A percentile compares a stretch with the other conserved stretches of the same genome.
phyloP scores from a whole-genome alignment of 345 rosid species.

The Hevea brasiliensis region DNA sequence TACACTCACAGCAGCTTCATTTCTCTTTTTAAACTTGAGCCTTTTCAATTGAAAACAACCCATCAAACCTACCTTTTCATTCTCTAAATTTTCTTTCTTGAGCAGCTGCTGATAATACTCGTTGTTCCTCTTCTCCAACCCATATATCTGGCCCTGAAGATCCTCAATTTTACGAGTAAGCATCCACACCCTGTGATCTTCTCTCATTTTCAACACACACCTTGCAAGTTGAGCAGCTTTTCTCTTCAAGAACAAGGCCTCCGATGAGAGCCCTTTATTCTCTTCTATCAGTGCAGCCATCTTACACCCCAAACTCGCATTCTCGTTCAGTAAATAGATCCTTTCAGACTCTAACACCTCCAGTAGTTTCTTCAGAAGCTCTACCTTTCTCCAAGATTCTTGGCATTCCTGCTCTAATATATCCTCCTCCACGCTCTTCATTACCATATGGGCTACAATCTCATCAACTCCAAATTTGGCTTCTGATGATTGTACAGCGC shows the following conservation, averaged over 20 bases:
- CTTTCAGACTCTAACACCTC: conserved; percentile 73
- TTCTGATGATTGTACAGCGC: not conserved
- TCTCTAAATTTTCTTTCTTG: not conserved
- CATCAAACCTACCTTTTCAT: conserved; percentile 3
- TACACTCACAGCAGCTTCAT: not conserved
- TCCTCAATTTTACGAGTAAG: conserved; percentile 48
- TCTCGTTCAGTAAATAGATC: conserved; percentile 52
- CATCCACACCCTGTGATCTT: conserved; percentile 52
- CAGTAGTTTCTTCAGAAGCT: conserved; percentile 57
- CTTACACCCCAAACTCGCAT: conserved; percentile 46
- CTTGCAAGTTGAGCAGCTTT: conserved; percentile 63
- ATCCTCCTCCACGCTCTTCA: conserved; percentile 52
- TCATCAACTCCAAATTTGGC: conserved; percentile 21
- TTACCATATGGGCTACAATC: conserved; percentile 49
- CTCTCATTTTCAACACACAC: conserved; percentile 61
- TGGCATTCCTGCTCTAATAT: conserved; percentile 38
- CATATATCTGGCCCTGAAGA: conserved; percentile 44
- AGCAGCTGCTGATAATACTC: conserved; percentile 36
- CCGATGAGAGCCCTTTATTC: conserved; percentile 49
- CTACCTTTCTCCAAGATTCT: conserved; percentile 51
- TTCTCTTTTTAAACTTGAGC: conserved; percentile 16
- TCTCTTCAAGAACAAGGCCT: conserved; percentile 52
- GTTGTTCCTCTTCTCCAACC: conserved; percentile 56
- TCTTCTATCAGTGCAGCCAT: conserved; percentile 50
- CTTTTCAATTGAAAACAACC: conserved; percentile 26